Evolutionary conservation across 1,284 basidiomycete genomes (phyloP).

Genomic region (Grifola frondosa): DNA sequence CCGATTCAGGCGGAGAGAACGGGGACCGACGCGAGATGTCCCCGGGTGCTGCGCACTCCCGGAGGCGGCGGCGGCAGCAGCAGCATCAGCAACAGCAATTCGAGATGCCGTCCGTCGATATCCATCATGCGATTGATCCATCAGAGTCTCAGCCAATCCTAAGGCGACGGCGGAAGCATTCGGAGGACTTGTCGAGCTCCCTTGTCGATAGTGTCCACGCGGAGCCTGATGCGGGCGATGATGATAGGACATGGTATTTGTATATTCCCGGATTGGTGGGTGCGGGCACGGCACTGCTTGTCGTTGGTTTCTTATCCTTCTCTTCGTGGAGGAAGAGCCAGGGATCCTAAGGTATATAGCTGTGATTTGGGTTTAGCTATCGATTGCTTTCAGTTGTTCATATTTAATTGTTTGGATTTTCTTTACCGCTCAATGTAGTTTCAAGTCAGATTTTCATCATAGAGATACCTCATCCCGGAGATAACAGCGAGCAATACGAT

Average conservation of each 20-base stretch:
- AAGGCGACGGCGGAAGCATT: conserved; percentile 8
- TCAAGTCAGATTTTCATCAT: background rate
- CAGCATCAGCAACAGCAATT: conserved; percentile 14
- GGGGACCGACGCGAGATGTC: conserved; percentile 11
- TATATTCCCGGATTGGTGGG: conserved; percentile 74
- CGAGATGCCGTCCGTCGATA: conserved; percentile 43
- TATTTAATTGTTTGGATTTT: conserved; percentile 2
- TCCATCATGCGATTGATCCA: conserved; percentile 32
- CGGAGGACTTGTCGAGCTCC: conserved; percentile 25
- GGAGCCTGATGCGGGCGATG: conserved; percentile 39
- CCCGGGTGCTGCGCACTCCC: background rate
- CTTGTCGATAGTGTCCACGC: conserved; percentile 25
- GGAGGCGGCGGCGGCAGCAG: conserved; percentile 3
- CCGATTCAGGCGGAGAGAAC: conserved; percentile 38
- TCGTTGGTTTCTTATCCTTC: conserved; percentile 74
- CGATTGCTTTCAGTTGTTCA: background rate
- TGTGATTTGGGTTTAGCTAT: background rate
- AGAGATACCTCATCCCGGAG: too few relatives aligned
- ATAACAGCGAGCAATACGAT: background rate
- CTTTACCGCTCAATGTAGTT: background rate
- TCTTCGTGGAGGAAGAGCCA: conserved; percentile 68
- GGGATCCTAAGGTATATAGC: conserved; percentile 7
- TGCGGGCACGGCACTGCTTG: conserved; percentile 73
- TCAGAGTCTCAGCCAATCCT: conserved; percentile 3
- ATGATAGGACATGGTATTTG: conserved; percentile 73